Conservation (phyloP, 2,329 filamentous ascomycete species). For the Colletotrichum sojae region DNA sequence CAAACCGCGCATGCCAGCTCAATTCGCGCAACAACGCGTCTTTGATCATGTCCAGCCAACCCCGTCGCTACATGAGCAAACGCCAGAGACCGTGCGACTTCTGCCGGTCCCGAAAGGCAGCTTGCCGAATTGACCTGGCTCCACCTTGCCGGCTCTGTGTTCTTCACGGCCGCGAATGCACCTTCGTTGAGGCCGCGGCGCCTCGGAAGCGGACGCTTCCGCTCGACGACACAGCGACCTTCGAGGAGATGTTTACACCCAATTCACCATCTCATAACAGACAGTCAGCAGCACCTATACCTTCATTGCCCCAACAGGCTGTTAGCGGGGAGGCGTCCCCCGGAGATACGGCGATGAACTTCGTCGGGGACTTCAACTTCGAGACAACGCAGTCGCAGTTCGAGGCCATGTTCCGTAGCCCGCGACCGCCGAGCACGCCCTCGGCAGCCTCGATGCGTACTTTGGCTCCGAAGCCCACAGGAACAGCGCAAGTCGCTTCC, state of each 20-base stretch:
- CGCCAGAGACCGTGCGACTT: constrained; percentile 59
- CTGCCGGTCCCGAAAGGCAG: constrained; percentile 60
- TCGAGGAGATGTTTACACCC: background rate
- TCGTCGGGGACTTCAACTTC: constrained; percentile 25
- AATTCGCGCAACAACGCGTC: background rate
- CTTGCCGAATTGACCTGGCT: constrained; percentile 57
- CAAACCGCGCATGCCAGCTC: background rate
- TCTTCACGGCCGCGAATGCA: constrained; percentile 59
- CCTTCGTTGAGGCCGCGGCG: constrained; percentile 55
- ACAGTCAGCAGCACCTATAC: no score
- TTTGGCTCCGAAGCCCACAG: background rate
- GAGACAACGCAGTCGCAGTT: constrained; percentile 31
- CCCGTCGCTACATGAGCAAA: constrained; percentile 44
- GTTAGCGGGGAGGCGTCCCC: background rate
- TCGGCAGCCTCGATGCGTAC: background rate
- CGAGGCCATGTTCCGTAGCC: constrained; percentile 34
- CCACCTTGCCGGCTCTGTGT: constrained; percentile 60
- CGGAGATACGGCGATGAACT: background rate
- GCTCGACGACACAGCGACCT: background rate
- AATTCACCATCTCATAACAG: background rate
- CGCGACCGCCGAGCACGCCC: background rate
- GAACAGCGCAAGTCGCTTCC: background rate
- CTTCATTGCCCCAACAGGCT: no score
- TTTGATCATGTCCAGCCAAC: constrained; percentile 1
- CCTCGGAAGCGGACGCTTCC: constrained; percentile 34